Evolutionary conservation across 352 stramenopile genomes (phyloP), one percentile per base, ranked within the genome.

Genomic region (Pythium guiyangense): DNA sequence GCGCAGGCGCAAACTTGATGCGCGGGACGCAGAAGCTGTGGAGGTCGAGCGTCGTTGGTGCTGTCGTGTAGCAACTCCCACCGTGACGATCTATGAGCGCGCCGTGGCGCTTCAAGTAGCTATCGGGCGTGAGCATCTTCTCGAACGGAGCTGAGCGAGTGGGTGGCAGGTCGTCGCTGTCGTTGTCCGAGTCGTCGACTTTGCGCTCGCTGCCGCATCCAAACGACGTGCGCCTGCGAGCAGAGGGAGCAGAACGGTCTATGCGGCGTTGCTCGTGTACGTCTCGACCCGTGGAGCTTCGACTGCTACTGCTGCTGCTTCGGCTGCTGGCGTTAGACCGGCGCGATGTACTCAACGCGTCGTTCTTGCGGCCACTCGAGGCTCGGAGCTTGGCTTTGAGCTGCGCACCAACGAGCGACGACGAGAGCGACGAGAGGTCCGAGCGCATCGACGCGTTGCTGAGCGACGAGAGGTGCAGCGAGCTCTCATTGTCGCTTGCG

Each of bases 11-110:
- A 66, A 84, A 88, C 48, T 87, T 87, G 57, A 92, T 92, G 34
- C 76, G 80, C 46, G 82, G 82, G n/a, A 92, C 80, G 37, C 74
- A 90, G 25, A 92, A 84, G 59, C 74, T 87, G 52, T 87, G 74
- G 29, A 88, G 65, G 63, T 86, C 76, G 14, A 70, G 48, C 44
- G 76, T 58, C 29, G 31, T 37, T 37, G 31, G 31, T 11, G 72
- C 67, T 0, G 67, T 60, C 8, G 76, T 86, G 70, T 72, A 86
- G 54, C 71, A 82, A 12, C 76, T 71, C 22, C 64, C 61, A 50
- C 80, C 71, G 53, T 79, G 65, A 37, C 81, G 65, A 40, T 84
- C 72, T 10, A 86, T 63, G 43, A 86, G 65, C 42, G 64, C 54
- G 8, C 73, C 73, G 52, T 71, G 62, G 43, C 82, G 74, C 26